Conservation (phyloP, 345 rosid species). For the Turritis glabra region DNA sequence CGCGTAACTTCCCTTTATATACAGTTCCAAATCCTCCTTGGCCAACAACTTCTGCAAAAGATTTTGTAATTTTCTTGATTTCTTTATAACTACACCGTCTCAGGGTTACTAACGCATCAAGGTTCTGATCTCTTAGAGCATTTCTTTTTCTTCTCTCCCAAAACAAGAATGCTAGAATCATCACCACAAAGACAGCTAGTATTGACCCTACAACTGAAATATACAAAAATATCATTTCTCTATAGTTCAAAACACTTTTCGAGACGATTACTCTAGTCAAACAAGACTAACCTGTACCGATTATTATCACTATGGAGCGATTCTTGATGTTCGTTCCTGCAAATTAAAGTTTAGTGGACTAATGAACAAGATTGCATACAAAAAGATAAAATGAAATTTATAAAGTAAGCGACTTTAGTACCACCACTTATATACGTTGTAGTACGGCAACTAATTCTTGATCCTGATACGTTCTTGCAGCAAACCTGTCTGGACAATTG, state of each 20-base stretch:
- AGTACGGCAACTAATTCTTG: neutral
- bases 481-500: neutral
- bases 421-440: neutral
- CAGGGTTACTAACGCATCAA: neutral
- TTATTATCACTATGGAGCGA: neutral
- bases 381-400: neutral
- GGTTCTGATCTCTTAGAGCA: neutral
- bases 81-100: constrained; percentile 27
- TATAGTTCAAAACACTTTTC: neutral
- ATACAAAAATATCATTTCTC: neutral
- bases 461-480: constrained; percentile 2
- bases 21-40: constrained; percentile 35
- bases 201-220: neutral
- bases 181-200: neutral
- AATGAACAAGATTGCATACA: neutral
- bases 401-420: neutral
- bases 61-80: constrained; percentile 37
- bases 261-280: neutral
- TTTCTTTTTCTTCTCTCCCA: neutral
- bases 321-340: neutral
- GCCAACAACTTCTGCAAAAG: constrained; percentile 27
- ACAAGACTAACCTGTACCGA: constrained; percentile 9
- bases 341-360: neutral
- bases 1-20: constrained; percentile 20
- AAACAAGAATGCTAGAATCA: neutral